Evolutionary conservation across 2,329 filamentous ascomycete species (phyloP).

Genomic region (Exophiala aquamarina): DNA sequence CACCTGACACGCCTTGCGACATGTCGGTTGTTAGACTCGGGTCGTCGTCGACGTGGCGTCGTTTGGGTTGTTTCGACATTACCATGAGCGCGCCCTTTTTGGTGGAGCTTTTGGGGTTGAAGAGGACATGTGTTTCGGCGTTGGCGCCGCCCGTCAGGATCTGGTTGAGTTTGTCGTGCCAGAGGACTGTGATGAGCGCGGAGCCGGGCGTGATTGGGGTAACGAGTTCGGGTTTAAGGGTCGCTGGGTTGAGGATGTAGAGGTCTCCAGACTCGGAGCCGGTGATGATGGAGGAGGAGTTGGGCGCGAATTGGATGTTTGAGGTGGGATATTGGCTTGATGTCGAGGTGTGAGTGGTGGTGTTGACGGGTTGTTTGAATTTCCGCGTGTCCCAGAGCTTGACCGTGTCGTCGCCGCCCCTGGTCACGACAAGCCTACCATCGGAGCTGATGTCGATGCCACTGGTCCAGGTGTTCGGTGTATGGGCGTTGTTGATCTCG

Average conservation of each 20-base stretch:
- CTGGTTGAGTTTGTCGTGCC: conserved; percentile 95
- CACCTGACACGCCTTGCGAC: conserved; percentile 69
- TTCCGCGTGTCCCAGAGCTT: conserved; percentile 97
- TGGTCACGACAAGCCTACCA: conserved; percentile 83
- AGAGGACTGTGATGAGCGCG: conserved; percentile 78
- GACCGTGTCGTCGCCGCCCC: conserved; percentile 87
- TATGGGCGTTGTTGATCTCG: conserved; percentile 82
- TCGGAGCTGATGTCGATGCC: conserved; percentile 89
- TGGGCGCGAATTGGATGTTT: conserved; percentile 88
- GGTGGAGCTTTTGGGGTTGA: conserved; percentile 68
- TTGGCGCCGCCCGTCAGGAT: conserved; percentile 94
- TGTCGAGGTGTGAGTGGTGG: conserved; percentile 75
- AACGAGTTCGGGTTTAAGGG: conserved; percentile 77
- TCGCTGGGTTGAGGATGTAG: conserved; percentile 91
- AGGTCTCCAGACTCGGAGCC: conserved; percentile 83
- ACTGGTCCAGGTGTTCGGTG: conserved; percentile 81
- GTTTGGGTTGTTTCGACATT: conserved; percentile 91
- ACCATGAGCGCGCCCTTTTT: conserved; percentile 80
- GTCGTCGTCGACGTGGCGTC: conserved; percentile 92
- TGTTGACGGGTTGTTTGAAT: conserved; percentile 85
- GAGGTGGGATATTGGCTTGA: conserved; percentile 79
- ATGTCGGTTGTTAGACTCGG: conserved; percentile 82
- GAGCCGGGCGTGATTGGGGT: conserved; percentile 86
- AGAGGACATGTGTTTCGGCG: conserved; percentile 84
- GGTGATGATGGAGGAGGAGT: conserved; percentile 79